Evolutionary conservation across 805 yeast genomes (phyloP), one percentile per base, ranked within the genome.

Genomic region (Citeromyces matritensis): DNA sequence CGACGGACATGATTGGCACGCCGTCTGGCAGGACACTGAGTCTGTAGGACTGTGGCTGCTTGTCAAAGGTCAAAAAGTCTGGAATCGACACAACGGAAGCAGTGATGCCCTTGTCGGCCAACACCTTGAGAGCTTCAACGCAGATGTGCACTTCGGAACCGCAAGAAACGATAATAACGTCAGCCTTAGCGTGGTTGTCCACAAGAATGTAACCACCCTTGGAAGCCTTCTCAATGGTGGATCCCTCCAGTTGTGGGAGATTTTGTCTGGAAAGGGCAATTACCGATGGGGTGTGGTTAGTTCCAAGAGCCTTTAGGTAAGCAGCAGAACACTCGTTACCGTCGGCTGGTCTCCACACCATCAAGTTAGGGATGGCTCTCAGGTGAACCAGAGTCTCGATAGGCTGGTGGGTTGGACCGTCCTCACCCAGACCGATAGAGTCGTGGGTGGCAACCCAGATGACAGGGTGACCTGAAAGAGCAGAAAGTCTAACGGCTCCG

Each of bases 361-460:
- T 65, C 45, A 75, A 48, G 66, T 81, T 81, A 57, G 94, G 94
- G 47, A 66, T 51, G 42, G 93, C 85, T 69, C 93, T 75, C 55
- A 79, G 71, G 55, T 80, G 91, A 33, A 88, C 86, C 52, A 80
- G 63, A 36, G 91, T 78, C 63, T 80, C 94, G 44, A 81, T 77
- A 59, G 94, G 94, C 63, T 81, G 91, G 60, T 81, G 94, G 52
- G 93, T 81, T 60, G 93, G 93, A 53, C 93, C 93, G 55, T 81
- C 93, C 66, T 81, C 93, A 65, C 94, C 93, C 47, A 80, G 63
- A 60, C 93, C 93, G 48, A 81, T 80, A 30, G 91, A 81, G 57
- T 81, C 94, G 55, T 81, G 93, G 38, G 93, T 81, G 39, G 91
- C 91, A 40, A 81, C 84, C 83, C 86, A 80, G 45, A 73, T 67